These are phyloP conservation scores for Mucor racemosus DNA, from an alignment of 371 early-diverging fungal genomes.

Conservation along the genomic window DNA sequence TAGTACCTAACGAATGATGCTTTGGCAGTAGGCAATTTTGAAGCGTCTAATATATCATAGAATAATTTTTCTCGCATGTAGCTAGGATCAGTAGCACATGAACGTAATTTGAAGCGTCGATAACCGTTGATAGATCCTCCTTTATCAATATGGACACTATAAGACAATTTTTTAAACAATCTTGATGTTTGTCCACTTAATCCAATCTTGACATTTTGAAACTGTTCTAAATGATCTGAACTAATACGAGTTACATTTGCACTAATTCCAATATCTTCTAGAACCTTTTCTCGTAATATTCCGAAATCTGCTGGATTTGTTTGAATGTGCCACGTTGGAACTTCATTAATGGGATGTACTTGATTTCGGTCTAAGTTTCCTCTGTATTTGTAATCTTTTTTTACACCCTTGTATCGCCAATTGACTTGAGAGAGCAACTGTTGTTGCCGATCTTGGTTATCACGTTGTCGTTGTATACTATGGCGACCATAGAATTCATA, in stretches of 20 bases:
- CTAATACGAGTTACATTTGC: constrained; percentile 40
- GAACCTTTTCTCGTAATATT: constrained; percentile 26
- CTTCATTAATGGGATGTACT: constrained; percentile 32
- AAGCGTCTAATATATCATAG: constrained; percentile 50
- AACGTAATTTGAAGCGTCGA: constrained; percentile 40
- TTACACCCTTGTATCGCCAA: background rate
- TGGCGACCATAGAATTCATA: constrained; percentile 34
- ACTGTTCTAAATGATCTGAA: background rate
- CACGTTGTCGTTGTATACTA: background rate
- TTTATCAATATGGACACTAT: constrained; percentile 29
- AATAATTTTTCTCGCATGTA: constrained; percentile 59
- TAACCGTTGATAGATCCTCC: constrained; percentile 29
- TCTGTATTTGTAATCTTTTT: background rate
- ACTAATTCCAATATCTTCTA: constrained; percentile 32
- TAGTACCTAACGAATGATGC: constrained; percentile 48
- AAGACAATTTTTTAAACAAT: constrained; percentile 41
- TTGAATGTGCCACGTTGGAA: constrained; percentile 36
- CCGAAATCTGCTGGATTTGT: constrained; percentile 17
- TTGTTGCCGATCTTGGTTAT: background rate
- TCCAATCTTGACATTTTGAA: constrained; percentile 19
- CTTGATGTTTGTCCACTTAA: constrained; percentile 43
- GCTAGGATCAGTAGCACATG: constrained; percentile 51
- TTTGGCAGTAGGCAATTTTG: constrained; percentile 48
- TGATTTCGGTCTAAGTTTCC: background rate
- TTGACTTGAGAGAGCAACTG: background rate